A percentile compares a stretch with the other conserved stretches of the same genome.
phyloP scores from a whole-genome alignment of 2,329 filamentous ascomycete species.

The Teratosphaeria epicoccoides region DNA sequence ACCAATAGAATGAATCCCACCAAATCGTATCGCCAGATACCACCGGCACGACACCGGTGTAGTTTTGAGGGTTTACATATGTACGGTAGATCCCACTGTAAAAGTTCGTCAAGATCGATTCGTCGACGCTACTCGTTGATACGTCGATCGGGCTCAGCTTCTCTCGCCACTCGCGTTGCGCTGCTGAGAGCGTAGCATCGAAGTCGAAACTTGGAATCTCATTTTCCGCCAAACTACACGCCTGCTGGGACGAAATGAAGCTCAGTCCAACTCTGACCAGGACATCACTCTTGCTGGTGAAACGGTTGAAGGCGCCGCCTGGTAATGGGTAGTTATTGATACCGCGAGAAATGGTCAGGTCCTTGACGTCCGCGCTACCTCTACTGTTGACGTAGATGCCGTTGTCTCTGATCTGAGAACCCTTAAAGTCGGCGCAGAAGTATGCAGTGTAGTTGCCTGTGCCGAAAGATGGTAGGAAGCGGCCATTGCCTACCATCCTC shows the following conservation, averaged over 20 bases:
- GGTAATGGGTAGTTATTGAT: constrained; percentile 32
- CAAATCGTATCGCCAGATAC: constrained; percentile 12
- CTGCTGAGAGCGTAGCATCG: constrained; percentile 35
- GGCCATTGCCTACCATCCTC: constrained; percentile 47
- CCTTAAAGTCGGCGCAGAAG: constrained; percentile 51
- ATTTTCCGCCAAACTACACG: constrained; percentile 47
- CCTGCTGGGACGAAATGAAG: constrained; percentile 51
- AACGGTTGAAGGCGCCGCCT: constrained; percentile 32
- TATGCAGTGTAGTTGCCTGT: constrained; percentile 46
- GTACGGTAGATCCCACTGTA: constrained; percentile 43
- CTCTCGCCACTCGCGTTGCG: constrained; percentile 29
- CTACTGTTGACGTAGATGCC: constrained; percentile 44
- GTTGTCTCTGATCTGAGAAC: constrained; percentile 34
- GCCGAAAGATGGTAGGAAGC: constrained; percentile 52
- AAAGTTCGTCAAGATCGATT: constrained; percentile 17
- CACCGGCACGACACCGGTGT: constrained; percentile 34
- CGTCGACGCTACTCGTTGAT: constrained; percentile 25
- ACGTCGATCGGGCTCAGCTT: constrained; percentile 32
- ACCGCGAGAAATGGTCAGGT: constrained; percentile 23
- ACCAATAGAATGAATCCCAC: constrained; percentile 26
- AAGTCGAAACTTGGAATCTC: constrained; percentile 57
- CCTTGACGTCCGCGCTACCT: constrained; percentile 35
- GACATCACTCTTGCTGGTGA: constrained; percentile 34
- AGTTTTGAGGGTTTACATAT: constrained; percentile 37
- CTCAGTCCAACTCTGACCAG: constrained; percentile 53